Base-by-base conservation (phyloP, 805 yeast species). In the Sugiyamaella americana region DNA sequence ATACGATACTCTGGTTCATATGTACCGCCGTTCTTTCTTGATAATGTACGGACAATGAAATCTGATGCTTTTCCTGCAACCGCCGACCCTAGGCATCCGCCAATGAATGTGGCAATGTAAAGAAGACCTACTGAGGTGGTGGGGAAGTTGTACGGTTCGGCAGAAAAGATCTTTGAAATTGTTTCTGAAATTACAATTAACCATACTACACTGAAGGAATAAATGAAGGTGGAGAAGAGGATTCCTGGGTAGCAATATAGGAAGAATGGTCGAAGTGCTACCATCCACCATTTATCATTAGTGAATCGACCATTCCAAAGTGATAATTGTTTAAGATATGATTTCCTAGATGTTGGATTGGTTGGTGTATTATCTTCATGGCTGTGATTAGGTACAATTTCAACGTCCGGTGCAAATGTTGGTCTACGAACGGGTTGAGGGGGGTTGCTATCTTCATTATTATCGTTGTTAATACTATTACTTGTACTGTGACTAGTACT, bases 1-100 rank as follows among this genome's bases (percentile, higher is more conserved):
- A 78, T 63, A 26, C 84, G 66, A 57, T 74, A 78, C 58, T 79
- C 84, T 2, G 84, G 84, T 62, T 79, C 84, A 59, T 79, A 79
- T 4, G 74, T 59, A 1, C 84, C 84, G 19, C 66, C 56, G 51
- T 79, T 79, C 37, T 59, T 61, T n/a, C 58, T 51, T 6, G 75
- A 72, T 53, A 79, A 49, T 19, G 37, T 52, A 19, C 81, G 60
- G 6, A 72, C 75, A n/a, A 78, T 36, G 18, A 66, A 44, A 56
- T 79, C 84, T 5, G 78, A 71, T 3, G 69, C 41, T 20, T 69
- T 59, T 3, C 84, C 84, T 3, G 79, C 78, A 3, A 70, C 58
- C 10, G 75, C 62, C 2, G 82, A 76, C 0, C 84, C 84, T 2
- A 78, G 47, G 19, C 74, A 67, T 13, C 83, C 80, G 0, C 84